These are phyloP conservation scores for Syzygium malaccense DNA, from an alignment of 441 rosid genomes.

Conservation along the genomic window DNA sequence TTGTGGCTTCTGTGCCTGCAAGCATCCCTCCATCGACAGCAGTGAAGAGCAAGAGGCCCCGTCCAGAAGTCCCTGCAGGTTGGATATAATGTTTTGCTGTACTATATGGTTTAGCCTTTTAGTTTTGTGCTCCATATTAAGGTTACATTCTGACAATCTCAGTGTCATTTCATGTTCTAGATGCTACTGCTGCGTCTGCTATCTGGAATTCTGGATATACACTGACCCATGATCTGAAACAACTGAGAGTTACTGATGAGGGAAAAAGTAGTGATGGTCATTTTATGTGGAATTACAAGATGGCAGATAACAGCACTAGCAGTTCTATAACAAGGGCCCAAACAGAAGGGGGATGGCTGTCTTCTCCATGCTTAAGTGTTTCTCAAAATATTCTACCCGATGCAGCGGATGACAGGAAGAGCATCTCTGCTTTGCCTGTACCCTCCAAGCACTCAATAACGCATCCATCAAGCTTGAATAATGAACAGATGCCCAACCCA, in stretches of 20 bases:
- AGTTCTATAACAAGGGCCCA: conserved; percentile 10
- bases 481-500: conserved; percentile 20
- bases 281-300: conserved; percentile 33
- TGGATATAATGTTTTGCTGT: conserved; percentile 22
- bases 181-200: conserved; percentile 29
- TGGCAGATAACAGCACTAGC: conserved; percentile 19
- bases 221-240: conserved; percentile 36
- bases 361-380: conserved; percentile 24
- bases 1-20: conserved; percentile 25
- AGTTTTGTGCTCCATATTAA: not conserved
- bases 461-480: conserved; percentile 17
- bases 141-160: not conserved
- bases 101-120: conserved; percentile 2
- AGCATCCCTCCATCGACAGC: conserved; percentile 25
- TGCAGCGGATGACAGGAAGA: conserved; percentile 23
- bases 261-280: conserved; percentile 37
- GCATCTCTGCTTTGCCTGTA: conserved; percentile 13
- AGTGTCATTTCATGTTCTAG: conserved; percentile 11
- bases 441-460: conserved; percentile 19
- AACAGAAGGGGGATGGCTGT: conserved; percentile 24
- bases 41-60: conserved; percentile 52
- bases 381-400: conserved; percentile 38
- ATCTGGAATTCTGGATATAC: conserved; percentile 31
- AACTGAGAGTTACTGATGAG: conserved; percentile 27
- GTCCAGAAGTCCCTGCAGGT: conserved; percentile 36